Conservation (phyloP, 2,329 filamentous ascomycete species). For the Venturia carpophila region DNA sequence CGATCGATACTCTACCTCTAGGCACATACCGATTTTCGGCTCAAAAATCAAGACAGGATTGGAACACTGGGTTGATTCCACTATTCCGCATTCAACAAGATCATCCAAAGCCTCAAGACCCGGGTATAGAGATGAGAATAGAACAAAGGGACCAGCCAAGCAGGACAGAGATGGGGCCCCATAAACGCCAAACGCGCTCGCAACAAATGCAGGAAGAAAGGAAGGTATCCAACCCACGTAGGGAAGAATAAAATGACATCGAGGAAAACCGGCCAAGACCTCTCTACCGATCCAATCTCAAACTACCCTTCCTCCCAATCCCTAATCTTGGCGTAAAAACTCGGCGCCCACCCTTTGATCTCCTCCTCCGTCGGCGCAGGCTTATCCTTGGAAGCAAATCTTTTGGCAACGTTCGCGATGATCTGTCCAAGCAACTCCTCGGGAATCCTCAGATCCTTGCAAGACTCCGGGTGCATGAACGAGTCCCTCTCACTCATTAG, state of each 20-base stretch:
- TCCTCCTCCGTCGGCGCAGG: slow-evolving; percentile 51
- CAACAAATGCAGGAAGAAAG: background rate
- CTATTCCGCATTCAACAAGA: background rate
- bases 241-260: background rate
- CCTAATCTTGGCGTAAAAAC: slow-evolving; percentile 42
- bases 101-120: background rate
- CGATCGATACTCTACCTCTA: background rate
- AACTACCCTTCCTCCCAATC: slow-evolving; percentile 21
- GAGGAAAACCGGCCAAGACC: background rate
- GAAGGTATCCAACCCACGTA: background rate
- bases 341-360: slow-evolving; percentile 38
- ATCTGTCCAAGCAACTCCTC: slow-evolving; percentile 54
- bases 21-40: background rate
- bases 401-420: slow-evolving; percentile 51
- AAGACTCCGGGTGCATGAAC: slow-evolving; percentile 50
- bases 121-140: background rate
- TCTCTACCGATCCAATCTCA: background rate
- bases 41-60: background rate
- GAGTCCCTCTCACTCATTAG: slow-evolving; percentile 48
- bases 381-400: slow-evolving; percentile 46
- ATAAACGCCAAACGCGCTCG: slow-evolving; percentile 1
- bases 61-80: background rate
- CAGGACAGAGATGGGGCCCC: background rate
- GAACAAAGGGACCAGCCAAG: background rate
- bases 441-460: slow-evolving; percentile 37